These are phyloP conservation scores for Lotmaria passim DNA, from an alignment of 208 protist genomes.

Conservation along the genomic window DNA sequence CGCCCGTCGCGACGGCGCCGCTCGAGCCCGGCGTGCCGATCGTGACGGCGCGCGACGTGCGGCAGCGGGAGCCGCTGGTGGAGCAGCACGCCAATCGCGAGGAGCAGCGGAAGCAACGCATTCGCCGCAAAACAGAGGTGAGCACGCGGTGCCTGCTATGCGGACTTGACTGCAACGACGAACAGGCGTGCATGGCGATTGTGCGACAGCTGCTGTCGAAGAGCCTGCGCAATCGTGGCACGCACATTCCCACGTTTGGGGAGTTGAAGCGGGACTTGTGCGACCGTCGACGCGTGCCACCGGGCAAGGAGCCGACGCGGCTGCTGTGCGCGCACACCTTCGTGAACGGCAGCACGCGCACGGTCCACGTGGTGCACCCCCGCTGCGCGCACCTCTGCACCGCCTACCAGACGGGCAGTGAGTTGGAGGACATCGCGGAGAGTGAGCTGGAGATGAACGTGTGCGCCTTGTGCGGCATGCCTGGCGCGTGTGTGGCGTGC, in stretches of 20 bases:
- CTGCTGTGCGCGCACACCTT: slow-evolving; percentile 66
- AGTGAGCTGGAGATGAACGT: slow-evolving; percentile 60
- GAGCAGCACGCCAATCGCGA: slow-evolving; percentile 66
- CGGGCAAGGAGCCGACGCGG: slow-evolving; percentile 37
- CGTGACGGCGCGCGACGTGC: slow-evolving; percentile 55
- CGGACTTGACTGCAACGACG: slow-evolving; percentile 65
- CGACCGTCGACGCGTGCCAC: slow-evolving; percentile 42
- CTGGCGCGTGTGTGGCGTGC: slow-evolving; percentile 75
- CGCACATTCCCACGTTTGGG: slow-evolving; percentile 52
- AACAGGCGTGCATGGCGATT: slow-evolving; percentile 42
- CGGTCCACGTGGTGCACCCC: slow-evolving; percentile 77
- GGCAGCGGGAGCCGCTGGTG: slow-evolving; percentile 57
- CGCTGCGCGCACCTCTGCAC: slow-evolving; percentile 85
- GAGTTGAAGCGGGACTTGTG: slow-evolving; percentile 59
- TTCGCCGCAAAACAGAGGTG: slow-evolving; percentile 61
- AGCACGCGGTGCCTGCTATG: slow-evolving; percentile 74
- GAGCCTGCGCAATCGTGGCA: slow-evolving; percentile 65
- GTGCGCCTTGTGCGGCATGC: slow-evolving; percentile 69
- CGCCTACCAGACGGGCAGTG: slow-evolving; percentile 68
- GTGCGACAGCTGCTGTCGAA: slow-evolving; percentile 60
- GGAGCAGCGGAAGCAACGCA: slow-evolving; percentile 68
- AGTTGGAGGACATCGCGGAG: slow-evolving; percentile 77
- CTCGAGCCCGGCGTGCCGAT: slow-evolving; percentile 50
- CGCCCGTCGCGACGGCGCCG: slow-evolving; percentile 7
- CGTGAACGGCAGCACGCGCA: slow-evolving; percentile 58